Evolutionary conservation across 75 land plant genomes (phyloP).

Genomic region (Gnetum montanum): DNA sequence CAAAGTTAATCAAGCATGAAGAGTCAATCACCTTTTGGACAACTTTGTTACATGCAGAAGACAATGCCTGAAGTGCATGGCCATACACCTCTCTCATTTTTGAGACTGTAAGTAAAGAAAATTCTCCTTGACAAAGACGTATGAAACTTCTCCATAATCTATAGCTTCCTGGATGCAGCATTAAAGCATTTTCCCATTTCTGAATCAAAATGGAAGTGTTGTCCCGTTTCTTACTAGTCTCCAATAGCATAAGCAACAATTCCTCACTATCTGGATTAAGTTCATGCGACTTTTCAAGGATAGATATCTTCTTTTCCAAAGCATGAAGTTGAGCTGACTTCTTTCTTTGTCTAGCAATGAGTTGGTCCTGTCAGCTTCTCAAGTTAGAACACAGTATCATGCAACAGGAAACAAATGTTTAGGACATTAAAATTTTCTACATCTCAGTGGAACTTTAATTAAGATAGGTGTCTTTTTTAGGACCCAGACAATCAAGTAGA

Average conservation of each 20-base stretch:
- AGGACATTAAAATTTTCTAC: too few species aligned
- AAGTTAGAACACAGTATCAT: constrained; percentile 3
- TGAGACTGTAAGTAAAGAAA: constrained; percentile 80
- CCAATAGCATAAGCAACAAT: constrained; percentile 52
- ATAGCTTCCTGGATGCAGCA: constrained; percentile 53
- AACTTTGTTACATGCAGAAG: constrained; percentile 47
- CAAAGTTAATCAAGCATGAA: too few species aligned
- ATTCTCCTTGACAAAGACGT: constrained; percentile 55
- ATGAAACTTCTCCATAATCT: constrained; percentile 81
- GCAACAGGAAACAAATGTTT: not conserved
- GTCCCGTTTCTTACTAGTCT: constrained; percentile 66
- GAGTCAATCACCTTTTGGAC: constrained; percentile 51
- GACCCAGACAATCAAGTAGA: too few species aligned
- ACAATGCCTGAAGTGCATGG: constrained; percentile 71
- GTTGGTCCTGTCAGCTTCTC: constrained; percentile 43
- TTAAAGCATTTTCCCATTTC: constrained; percentile 72
- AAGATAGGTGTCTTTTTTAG: too few species aligned
- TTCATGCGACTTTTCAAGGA: constrained; percentile 86
- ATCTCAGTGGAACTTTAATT: too few species aligned
- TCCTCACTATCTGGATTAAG: constrained; percentile 84
- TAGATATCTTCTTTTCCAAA: constrained; percentile 83
- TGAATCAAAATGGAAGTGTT: constrained; percentile 29
- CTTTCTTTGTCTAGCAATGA: constrained; percentile 48
- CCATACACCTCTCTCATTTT: constrained; percentile 61
- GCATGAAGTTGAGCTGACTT: constrained; percentile 85